Conservation (phyloP, 352 stramenopile species). For the Saprolegnia diclina region DNA sequence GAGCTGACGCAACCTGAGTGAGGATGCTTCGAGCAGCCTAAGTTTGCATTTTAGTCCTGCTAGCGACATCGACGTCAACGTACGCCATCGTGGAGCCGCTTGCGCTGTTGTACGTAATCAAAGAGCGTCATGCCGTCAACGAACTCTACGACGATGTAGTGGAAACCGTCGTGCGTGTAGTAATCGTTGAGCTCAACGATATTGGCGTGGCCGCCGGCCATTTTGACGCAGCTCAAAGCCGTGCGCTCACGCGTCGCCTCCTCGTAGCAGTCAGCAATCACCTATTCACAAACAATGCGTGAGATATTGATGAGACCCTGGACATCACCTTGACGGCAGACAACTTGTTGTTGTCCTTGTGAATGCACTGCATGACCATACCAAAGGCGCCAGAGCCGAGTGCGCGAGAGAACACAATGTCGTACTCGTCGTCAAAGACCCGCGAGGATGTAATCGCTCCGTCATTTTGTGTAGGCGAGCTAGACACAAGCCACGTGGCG, state of each 20-base stretch:
- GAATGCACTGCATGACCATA: constrained; percentile 78
- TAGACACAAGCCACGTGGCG: background rate
- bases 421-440: constrained; percentile 26
- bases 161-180: constrained; percentile 72
- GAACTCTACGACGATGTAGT: constrained; percentile 80
- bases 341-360: constrained; percentile 51
- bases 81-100: constrained; percentile 35
- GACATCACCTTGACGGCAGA: constrained; percentile 54
- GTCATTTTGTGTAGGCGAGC: constrained; percentile 7
- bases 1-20: constrained; percentile 53
- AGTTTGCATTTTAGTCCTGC: background rate
- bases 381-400: constrained; percentile 68
- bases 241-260: constrained; percentile 60
- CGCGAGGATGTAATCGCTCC: background rate
- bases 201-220: constrained; percentile 48
- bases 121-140: constrained; percentile 62
- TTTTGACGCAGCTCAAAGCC: constrained; percentile 47
- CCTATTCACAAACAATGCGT: constrained; percentile 33
- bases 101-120: constrained; percentile 54
- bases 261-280: constrained; percentile 42
- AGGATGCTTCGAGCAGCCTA: constrained; percentile 45
- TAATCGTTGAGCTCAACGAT: constrained; percentile 58
- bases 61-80: background rate
- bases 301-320: background rate
- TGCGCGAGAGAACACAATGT: constrained; percentile 18